Evolutionary conservation across 2,329 filamentous ascomycete species (phyloP).

Genomic region (Dactylellina drechsleri): DNA sequence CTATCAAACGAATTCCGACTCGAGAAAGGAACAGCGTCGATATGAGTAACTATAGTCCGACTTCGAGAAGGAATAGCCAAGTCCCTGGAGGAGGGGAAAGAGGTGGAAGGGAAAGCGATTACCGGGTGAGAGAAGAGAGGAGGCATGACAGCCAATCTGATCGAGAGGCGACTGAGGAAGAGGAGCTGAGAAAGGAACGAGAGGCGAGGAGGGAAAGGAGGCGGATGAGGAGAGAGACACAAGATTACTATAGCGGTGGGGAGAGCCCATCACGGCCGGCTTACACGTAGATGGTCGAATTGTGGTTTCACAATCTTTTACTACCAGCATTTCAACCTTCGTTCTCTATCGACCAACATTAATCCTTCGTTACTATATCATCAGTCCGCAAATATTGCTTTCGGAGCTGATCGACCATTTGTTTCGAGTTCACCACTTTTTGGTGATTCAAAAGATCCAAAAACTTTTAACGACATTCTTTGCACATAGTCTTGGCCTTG

Average conservation of each 20-base stretch:
- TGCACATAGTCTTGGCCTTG: constrained; percentile 14
- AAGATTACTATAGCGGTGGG: constrained; percentile 46
- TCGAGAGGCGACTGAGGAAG: constrained; percentile 22
- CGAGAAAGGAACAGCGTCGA: constrained; percentile 36
- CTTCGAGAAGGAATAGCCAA: constrained; percentile 11
- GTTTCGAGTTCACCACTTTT: too few relatives aligned
- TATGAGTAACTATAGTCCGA: constrained; percentile 18
- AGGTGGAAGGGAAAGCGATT: constrained; percentile 26
- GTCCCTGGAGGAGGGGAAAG: constrained; percentile 1
- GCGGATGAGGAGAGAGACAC: constrained; percentile 44
- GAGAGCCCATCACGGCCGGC: constrained; percentile 35
- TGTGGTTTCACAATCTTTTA: neutral
- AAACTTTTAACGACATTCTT: constrained; percentile 16
- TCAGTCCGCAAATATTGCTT: too few relatives aligned
- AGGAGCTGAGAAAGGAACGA: constrained; percentile 41
- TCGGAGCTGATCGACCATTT: too few relatives aligned
- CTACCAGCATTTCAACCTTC: neutral
- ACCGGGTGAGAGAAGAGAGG: constrained; percentile 39
- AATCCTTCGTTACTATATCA: neutral
- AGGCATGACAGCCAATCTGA: constrained; percentile 39
- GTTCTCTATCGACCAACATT: too few relatives aligned
- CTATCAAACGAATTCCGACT: constrained; percentile 52
- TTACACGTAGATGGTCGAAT: constrained; percentile 26
- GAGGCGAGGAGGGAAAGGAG: constrained; percentile 46
- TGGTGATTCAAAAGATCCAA: neutral